Conservation (phyloP, 331 rosid species). For the Malus hybrid region DNA sequence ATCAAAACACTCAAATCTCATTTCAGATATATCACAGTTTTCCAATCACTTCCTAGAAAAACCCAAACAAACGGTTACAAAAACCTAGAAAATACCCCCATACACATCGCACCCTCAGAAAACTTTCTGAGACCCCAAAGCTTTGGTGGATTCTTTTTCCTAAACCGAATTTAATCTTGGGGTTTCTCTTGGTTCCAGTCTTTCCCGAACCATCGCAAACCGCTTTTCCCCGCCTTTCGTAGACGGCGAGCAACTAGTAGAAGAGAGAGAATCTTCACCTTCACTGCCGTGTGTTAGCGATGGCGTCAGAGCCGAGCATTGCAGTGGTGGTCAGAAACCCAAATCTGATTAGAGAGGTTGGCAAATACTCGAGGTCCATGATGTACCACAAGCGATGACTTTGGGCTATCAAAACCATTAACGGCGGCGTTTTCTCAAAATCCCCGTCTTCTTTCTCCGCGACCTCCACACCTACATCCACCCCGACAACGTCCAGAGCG, state of each 20-base stretch:
- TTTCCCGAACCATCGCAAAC: too few relatives aligned
- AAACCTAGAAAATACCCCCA: too few relatives aligned
- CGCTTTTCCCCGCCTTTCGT: not conserved
- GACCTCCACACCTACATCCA: constrained; percentile 80
- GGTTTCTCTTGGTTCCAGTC: too few relatives aligned
- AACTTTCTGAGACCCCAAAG: too few relatives aligned
- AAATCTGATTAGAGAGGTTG: constrained; percentile 41
- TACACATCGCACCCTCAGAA: too few relatives aligned
- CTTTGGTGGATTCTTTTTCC: too few relatives aligned
- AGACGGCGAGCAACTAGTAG: not conserved
- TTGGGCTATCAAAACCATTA: constrained; percentile 69
- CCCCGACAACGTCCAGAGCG: constrained; percentile 58
- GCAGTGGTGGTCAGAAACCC: constrained; percentile 46
- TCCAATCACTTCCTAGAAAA: too few relatives aligned
- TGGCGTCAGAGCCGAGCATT: constrained; percentile 38
- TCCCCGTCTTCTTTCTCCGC: constrained; percentile 62
- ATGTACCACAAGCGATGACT: constrained; percentile 67
- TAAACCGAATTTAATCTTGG: too few relatives aligned
- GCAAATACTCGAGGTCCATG: constrained; percentile 49
- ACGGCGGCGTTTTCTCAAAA: constrained; percentile 60
- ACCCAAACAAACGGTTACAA: too few relatives aligned
- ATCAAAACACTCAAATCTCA: too few relatives aligned
- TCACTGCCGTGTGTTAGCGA: not conserved
- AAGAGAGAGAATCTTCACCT: too few relatives aligned
- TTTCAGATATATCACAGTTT: too few relatives aligned